A percentile compares a stretch with the other conserved stretches of the same genome.
phyloP scores from a whole-genome alignment of 169 alveolate species.

The Plasmodium knowlesi region DNA sequence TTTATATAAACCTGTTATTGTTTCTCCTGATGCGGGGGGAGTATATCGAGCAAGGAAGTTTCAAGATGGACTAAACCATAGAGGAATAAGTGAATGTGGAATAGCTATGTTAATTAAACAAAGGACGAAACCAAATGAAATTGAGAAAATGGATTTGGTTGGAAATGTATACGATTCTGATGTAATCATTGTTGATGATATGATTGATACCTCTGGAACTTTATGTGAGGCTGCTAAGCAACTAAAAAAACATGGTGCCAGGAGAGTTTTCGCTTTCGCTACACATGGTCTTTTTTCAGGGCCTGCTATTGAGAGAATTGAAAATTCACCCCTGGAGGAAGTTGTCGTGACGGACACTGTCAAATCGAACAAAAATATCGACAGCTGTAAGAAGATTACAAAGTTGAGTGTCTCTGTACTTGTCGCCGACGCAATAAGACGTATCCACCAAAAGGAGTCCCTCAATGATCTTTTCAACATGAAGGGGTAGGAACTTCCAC shows the following conservation, averaged over 20 bases:
- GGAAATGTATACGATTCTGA: conserved; percentile 95
- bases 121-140: conserved; percentile 86
- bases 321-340: conserved; percentile 88
- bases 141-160: conserved; percentile 93
- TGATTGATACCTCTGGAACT: conserved; percentile 99
- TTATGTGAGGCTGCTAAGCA: conserved; percentile 95
- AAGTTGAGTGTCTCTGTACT: conserved; percentile 82
- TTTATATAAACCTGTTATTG: conserved; percentile 90
- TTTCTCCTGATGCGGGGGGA: conserved; percentile 97
- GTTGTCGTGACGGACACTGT: conserved; percentile 94
- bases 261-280: conserved; percentile 95
- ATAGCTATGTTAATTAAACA: conserved; percentile 91
- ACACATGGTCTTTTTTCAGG: conserved; percentile 96
- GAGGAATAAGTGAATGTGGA: conserved; percentile 77
- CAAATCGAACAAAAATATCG: conserved; percentile 77
- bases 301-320: conserved; percentile 91
- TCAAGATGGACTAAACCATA: conserved; percentile 67
- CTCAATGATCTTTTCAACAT: conserved; percentile 81
- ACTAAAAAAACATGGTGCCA: conserved; percentile 93
- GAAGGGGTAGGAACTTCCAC: not conserved
- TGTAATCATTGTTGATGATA: conserved; percentile 96
- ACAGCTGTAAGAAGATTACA: conserved; percentile 81
- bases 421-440: conserved; percentile 91
- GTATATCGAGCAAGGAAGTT: conserved; percentile 77
- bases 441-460: conserved; percentile 90